These are phyloP conservation scores for Zoysia japonica DNA, from an alignment of 176 grass and related monocot species.

Conservation along the genomic window DNA sequence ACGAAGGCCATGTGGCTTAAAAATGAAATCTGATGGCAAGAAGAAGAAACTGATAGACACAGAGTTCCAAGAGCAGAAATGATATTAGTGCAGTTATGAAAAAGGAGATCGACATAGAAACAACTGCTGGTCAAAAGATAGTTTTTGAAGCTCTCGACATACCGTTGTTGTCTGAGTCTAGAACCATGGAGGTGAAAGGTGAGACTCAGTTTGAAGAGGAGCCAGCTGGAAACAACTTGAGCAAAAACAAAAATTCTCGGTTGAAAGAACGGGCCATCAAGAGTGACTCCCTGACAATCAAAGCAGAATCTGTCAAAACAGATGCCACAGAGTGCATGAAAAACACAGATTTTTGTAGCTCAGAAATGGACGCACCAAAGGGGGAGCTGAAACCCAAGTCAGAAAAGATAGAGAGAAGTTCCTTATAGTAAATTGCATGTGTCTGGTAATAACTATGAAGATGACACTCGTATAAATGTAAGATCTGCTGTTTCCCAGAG, in stretches of 20 bases:
- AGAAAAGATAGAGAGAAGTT: slow-evolving; percentile 50
- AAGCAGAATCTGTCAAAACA: slow-evolving; percentile 46
- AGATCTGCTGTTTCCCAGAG: slow-evolving; percentile 45
- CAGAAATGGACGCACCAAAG: slow-evolving; percentile 53
- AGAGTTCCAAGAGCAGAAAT: slow-evolving; percentile 51
- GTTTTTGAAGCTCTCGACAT: slow-evolving; percentile 54
- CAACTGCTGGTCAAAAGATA: slow-evolving; percentile 43
- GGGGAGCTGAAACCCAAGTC: slow-evolving; percentile 56
- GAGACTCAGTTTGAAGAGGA: slow-evolving; percentile 51
- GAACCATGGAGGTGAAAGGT: slow-evolving; percentile 39
- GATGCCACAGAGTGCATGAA: slow-evolving; percentile 44
- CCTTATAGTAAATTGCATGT: slow-evolving; percentile 49
- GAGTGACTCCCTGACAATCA: slow-evolving; percentile 40
- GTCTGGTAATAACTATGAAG: slow-evolving; percentile 51
- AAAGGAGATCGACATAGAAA: slow-evolving; percentile 57
- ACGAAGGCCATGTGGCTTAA: slow-evolving; percentile 50
- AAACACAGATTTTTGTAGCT: slow-evolving; percentile 47
- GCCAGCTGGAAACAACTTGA: slow-evolving; percentile 32
- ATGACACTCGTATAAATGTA: slow-evolving; percentile 50
- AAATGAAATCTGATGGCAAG: slow-evolving; percentile 55
- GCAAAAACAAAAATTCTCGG: slow-evolving; percentile 43
- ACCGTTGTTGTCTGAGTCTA: slow-evolving; percentile 42
- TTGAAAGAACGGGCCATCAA: slow-evolving; percentile 43
- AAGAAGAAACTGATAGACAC: slow-evolving; percentile 47
- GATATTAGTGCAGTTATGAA: slow-evolving; percentile 44